Evolutionary conservation across 2,329 filamentous ascomycete genomes (phyloP).

Genomic region (Botrytis cinerea): DNA sequence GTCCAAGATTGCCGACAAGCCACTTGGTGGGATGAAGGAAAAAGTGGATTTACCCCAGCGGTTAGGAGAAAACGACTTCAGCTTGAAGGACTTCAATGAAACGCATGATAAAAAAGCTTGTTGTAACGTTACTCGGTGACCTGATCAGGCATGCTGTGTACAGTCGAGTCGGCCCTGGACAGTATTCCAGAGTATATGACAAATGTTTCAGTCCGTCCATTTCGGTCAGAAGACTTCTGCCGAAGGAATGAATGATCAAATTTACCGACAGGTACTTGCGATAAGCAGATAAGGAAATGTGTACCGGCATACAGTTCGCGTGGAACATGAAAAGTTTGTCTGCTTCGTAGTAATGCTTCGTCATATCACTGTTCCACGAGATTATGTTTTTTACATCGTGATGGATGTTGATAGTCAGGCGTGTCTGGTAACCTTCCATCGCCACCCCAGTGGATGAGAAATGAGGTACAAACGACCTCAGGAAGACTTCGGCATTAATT

Average conservation of each 20-base stretch:
- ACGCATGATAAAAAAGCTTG: background rate
- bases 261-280: background rate
- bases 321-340: background rate
- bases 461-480: background rate
- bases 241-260: slow-evolving; percentile 10
- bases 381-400: slow-evolving; percentile 2
- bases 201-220: slow-evolving; percentile 3
- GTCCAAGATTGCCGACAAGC: slow-evolving; percentile 20
- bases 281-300: slow-evolving; percentile 10
- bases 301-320: background rate
- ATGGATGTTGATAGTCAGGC: background rate
- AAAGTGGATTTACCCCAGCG: slow-evolving; percentile 2
- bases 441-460: background rate
- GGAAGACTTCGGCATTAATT: slow-evolving; percentile 2
- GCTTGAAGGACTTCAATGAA: background rate
- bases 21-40: slow-evolving; percentile 17
- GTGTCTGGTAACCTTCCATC: background rate
- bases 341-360: background rate
- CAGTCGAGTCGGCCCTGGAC: background rate
- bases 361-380: slow-evolving; percentile 2
- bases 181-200: background rate
- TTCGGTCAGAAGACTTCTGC: slow-evolving; percentile 16
- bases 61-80: background rate
- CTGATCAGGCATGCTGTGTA: background rate
- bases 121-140: slow-evolving; percentile 14